Evolutionary conservation across 2,329 filamentous ascomycete genomes (phyloP).

Genomic region (Rosellinia necatrix): DNA sequence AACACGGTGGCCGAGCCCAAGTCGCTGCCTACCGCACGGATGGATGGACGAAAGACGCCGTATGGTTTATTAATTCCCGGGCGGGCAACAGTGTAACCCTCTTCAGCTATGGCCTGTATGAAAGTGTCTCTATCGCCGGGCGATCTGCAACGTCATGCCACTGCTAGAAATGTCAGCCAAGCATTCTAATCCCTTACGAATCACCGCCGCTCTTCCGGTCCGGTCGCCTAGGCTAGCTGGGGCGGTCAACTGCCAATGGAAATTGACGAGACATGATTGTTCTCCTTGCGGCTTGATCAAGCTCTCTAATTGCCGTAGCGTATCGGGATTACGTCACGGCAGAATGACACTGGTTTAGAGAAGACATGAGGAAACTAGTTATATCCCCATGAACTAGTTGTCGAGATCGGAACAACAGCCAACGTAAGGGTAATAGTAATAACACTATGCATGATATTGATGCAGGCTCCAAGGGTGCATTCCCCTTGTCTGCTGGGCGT

Average conservation of each 20-base stretch:
- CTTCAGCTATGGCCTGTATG: constrained; percentile 9
- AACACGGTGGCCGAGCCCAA: constrained; percentile 5
- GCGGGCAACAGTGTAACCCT: constrained; percentile 15
- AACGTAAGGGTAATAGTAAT: no score
- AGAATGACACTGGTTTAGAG: not conserved
- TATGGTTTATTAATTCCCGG: constrained; percentile 4
- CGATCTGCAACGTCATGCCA: constrained; percentile 18
- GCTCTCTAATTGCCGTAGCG: not conserved
- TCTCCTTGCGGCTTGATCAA: not conserved
- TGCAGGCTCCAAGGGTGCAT: constrained; percentile 7
- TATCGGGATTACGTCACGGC: not conserved
- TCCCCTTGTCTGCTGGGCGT: constrained; percentile 11
- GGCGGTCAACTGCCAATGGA: not conserved
- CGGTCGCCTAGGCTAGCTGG: constrained; percentile 2
- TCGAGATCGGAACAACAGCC: no score
- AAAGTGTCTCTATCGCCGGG: constrained; percentile 17
- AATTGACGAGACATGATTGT: not conserved
- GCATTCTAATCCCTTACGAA: not conserved
- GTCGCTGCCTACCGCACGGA: constrained; percentile 4
- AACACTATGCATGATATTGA: not conserved
- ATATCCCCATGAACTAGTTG: no score
- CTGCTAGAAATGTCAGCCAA: constrained; percentile 6
- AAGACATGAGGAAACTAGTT: not conserved
- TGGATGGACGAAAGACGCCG: constrained; percentile 1
- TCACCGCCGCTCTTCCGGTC: constrained; percentile 11